These are phyloP conservation scores for Tetradesmus obliquus DNA, from an alignment of 139 green algal species.

Conservation along the genomic window DNA sequence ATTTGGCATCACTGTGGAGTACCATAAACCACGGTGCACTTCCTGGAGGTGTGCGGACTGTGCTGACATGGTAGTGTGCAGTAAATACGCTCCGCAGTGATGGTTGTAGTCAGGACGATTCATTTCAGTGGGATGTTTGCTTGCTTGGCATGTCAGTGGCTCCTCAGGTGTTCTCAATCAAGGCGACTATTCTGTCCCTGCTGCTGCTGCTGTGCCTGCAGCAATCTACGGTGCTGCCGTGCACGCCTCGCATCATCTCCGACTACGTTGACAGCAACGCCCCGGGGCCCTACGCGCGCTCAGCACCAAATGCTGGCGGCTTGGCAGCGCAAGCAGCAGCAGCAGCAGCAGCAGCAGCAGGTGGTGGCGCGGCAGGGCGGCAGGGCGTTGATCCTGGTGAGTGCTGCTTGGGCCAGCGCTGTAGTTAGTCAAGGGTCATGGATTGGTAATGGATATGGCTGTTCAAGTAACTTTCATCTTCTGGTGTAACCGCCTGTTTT, in stretches of 20 bases:
- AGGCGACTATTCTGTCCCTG: neutral
- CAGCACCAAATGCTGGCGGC: slow-evolving; percentile 23
- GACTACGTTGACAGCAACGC: slow-evolving; percentile 53
- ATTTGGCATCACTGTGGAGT: slow-evolving; percentile 58
- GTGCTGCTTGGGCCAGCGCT: neutral
- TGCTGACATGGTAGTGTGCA: too few relatives aligned
- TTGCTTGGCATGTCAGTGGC: neutral
- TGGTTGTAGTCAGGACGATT: too few relatives aligned
- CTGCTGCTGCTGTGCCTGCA: neutral
- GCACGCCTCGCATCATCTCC: slow-evolving; percentile 57
- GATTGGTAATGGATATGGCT: too few relatives aligned
- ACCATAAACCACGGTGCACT: slow-evolving; percentile 58
- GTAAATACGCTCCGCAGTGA: too few relatives aligned
- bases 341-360: neutral
- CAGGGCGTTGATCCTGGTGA: neutral
- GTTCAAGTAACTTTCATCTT: too few relatives aligned
- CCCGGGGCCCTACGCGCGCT: slow-evolving; percentile 3
- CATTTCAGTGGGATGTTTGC: too few relatives aligned
- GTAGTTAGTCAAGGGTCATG: too few relatives aligned
- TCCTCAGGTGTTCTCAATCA: too few relatives aligned
- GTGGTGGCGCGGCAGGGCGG: neutral
- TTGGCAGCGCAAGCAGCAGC: neutral
- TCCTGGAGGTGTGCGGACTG: slow-evolving; percentile 59
- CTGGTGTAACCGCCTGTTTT: too few relatives aligned
- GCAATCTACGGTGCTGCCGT: slow-evolving; percentile 27